phyloP scores from a whole-genome alignment of 2,329 filamentous ascomycete species.

The Dactylonectria macrodidyma region DNA sequence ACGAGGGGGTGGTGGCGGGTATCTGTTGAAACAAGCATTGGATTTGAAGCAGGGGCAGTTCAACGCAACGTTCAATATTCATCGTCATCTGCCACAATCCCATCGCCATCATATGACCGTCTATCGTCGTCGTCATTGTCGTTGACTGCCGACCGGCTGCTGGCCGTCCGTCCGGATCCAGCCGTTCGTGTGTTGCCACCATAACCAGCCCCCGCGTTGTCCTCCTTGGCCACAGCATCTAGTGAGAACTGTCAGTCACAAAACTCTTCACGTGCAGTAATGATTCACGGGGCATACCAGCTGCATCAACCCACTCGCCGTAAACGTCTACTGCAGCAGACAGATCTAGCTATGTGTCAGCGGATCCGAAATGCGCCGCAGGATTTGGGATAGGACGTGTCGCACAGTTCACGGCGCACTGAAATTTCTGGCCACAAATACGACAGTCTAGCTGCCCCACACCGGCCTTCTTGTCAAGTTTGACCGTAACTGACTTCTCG shows the following conservation, averaged over 20 bases:
- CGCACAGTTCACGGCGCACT: constrained; percentile 93
- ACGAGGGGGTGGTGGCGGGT: constrained; percentile 31
- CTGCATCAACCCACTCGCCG: constrained; percentile 96
- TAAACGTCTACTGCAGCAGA: constrained; percentile 96
- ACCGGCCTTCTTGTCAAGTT: constrained; percentile 93
- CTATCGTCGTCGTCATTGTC: constrained; percentile 68
- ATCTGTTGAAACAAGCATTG: constrained; percentile 37
- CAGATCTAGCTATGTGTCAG: constrained; percentile 72
- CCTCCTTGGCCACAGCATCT: constrained; percentile 68
- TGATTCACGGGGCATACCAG: constrained; percentile 60
- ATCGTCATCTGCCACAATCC: constrained; percentile 68
- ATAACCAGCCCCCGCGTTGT: constrained; percentile 50
- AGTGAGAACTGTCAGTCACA: constrained; percentile 33
- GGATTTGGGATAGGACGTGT: not conserved
- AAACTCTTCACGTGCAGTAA: constrained; percentile 8
- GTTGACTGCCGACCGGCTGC: constrained; percentile 49
- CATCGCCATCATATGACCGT: constrained; percentile 67
- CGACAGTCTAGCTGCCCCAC: constrained; percentile 91
- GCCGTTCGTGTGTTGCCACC: constrained; percentile 46
- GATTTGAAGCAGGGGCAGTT: constrained; percentile 38
- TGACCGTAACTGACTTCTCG: constrained; percentile 91
- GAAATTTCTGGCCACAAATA: constrained; percentile 93
- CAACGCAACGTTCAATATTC: constrained; percentile 62
- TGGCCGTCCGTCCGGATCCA: constrained; percentile 42
- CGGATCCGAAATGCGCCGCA: constrained; percentile 35